Percentiles rank a stretch among this genome's conserved stretches.
Evolutionary conservation across 768 basidiomycete genomes (phyloP).

Genomic region (Xerocomellus chrysenteron): DNA sequence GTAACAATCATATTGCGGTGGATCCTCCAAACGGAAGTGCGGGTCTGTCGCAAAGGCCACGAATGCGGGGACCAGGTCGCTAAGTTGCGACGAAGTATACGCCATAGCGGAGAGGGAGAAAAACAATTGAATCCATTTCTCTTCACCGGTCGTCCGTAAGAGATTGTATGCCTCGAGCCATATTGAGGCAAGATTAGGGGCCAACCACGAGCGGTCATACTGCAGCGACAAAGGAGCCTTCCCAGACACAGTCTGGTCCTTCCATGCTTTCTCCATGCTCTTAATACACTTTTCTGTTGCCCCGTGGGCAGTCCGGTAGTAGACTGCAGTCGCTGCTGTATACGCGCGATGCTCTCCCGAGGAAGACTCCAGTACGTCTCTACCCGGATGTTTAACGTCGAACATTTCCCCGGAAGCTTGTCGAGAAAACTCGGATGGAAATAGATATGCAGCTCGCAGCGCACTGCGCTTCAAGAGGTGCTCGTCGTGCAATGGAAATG

Average conservation of each 20-base stretch:
- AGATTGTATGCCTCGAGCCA: slow-evolving; percentile 34
- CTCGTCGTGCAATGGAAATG: slow-evolving; percentile 6
- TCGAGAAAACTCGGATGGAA: slow-evolving; percentile 10
- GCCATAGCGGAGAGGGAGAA: slow-evolving; percentile 36
- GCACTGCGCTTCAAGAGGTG: slow-evolving; percentile 22
- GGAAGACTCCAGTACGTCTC: slow-evolving; percentile 1
- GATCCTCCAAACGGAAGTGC: slow-evolving; percentile 8
- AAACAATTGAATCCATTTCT: slow-evolving; percentile 21
- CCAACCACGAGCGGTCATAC: slow-evolving; percentile 33
- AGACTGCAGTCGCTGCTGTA: slow-evolving; percentile 10
- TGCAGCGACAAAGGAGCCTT: slow-evolving; percentile 8
- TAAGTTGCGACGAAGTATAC: slow-evolving; percentile 20
- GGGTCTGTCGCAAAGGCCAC: slow-evolving; percentile 31
- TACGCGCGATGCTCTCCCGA: slow-evolving; percentile 19
- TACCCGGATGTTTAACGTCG: slow-evolving; percentile 13
- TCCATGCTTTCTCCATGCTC: slow-evolving; percentile 11
- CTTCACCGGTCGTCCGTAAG: slow-evolving; percentile 14
- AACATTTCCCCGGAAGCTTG: background rate
- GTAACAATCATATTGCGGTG: slow-evolving; percentile 18
- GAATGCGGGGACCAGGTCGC: slow-evolving; percentile 24
- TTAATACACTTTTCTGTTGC: background rate
- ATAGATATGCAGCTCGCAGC: slow-evolving; percentile 12
- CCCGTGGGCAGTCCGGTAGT: background rate
- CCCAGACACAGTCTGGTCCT: background rate
- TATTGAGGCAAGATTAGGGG: slow-evolving; percentile 11